Percentiles rank a stretch among this genome's conserved stretches.
Evolutionary conservation across 148 eudicot genomes (phyloP).

Genomic region (Bassia scoparia): DNA sequence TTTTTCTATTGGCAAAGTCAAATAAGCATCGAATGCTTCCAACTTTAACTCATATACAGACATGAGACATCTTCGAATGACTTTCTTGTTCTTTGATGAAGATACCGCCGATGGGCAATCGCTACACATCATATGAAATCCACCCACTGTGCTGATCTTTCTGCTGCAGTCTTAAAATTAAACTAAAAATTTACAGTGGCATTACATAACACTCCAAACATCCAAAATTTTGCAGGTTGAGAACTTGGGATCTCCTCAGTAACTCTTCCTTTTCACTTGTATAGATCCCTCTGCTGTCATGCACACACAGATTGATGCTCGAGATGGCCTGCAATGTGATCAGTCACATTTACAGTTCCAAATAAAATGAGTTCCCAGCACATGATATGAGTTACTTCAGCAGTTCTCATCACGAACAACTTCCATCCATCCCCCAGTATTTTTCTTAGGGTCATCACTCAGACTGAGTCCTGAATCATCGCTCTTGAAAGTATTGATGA

Average conservation of each 20-base stretch:
- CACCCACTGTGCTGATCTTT: neutral
- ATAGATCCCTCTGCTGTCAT: neutral
- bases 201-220: neutral
- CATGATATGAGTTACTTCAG: constrained; percentile 23
- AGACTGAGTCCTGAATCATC: constrained; percentile 72
- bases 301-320: neutral
- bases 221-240: neutral
- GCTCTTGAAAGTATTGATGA: constrained; percentile 70
- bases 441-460: constrained; percentile 86
- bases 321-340: neutral
- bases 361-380: neutral
- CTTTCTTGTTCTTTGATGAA: neutral
- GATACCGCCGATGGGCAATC: neutral
- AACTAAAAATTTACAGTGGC: neutral
- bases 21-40: neutral
- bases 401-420: constrained; percentile 58
- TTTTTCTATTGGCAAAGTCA: too few relatives aligned
- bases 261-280: neutral
- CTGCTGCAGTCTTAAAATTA: neutral
- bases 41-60: constrained; percentile 13
- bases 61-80: neutral
- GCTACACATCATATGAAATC: neutral
- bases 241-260: neutral
- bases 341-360: neutral
- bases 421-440: constrained; percentile 62